A percentile compares a stretch with the other conserved stretches of the same genome.
Evolutionary conservation across 2,329 filamentous ascomycete species (phyloP).

Genomic region (Fusarium keratoplasticum): DNA sequence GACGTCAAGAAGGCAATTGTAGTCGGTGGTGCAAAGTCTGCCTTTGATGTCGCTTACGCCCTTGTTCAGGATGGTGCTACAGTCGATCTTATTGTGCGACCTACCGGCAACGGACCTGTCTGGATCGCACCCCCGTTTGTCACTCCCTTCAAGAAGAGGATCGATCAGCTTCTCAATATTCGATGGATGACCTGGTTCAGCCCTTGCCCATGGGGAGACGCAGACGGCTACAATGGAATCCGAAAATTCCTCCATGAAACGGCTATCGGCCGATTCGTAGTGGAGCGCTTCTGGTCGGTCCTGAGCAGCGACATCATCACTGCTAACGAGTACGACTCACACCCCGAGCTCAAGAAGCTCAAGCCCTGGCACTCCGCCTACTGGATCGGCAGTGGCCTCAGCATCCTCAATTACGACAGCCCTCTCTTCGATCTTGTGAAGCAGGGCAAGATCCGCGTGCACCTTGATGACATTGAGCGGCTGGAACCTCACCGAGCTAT

Average conservation of each 20-base stretch:
- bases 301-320: slow-evolving; percentile 60
- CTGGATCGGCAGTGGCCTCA: slow-evolving; percentile 63
- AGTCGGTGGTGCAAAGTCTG: slow-evolving; percentile 68
- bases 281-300: slow-evolving; percentile 61
- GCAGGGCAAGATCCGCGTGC: slow-evolving; percentile 59
- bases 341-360: slow-evolving; percentile 54
- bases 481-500: slow-evolving; percentile 54
- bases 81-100: slow-evolving; percentile 65
- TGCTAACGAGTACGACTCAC: slow-evolving; percentile 58
- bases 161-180: slow-evolving; percentile 66
- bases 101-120: slow-evolving; percentile 62
- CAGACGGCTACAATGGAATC: slow-evolving; percentile 62
- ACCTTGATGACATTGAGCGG: slow-evolving; percentile 59
- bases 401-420: slow-evolving; percentile 65
- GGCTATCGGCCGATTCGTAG: slow-evolving; percentile 59
- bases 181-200: slow-evolving; percentile 73
- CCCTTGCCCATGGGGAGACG: slow-evolving; percentile 72
- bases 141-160: slow-evolving; percentile 68
- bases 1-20: slow-evolving; percentile 55
- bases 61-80: slow-evolving; percentile 59
- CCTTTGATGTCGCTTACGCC: slow-evolving; percentile 68
- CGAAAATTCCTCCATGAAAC: slow-evolving; percentile 64
- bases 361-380: slow-evolving; percentile 56
- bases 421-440: slow-evolving; percentile 64
- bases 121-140: slow-evolving; percentile 68